These are phyloP conservation scores for Nemania serpens DNA, from an alignment of 2,329 filamentous ascomycete genomes.

Conservation along the genomic window DNA sequence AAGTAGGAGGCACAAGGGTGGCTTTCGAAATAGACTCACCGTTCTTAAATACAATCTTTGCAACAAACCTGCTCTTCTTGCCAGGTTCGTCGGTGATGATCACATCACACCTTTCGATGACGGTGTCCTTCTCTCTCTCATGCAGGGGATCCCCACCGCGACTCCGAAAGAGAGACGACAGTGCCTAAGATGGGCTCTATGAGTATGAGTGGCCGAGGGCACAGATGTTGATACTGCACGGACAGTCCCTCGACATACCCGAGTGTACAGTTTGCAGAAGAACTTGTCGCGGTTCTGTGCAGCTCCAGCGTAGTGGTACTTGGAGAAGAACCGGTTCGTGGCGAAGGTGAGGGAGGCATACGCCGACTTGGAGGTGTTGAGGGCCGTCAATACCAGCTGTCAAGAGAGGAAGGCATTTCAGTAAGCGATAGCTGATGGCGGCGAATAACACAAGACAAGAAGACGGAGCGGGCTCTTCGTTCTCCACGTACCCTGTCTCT, in stretches of 20 bases:
- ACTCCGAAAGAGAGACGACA: conserved; percentile 76
- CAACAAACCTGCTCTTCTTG: conserved; percentile 73
- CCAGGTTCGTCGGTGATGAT: conserved; percentile 72
- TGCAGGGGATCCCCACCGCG: conserved; percentile 63
- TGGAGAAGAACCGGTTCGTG: conserved; percentile 71
- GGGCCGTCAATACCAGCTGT: conserved; percentile 72
- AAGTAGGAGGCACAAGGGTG: conserved; percentile 20
- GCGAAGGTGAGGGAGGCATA: conserved; percentile 75
- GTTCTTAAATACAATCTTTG: conserved; percentile 75
- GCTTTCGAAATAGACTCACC: conserved; percentile 46
- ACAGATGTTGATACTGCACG: background rate
- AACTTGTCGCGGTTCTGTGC: conserved; percentile 63
- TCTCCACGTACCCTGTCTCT: conserved; percentile 61
- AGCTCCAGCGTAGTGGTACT: conserved; percentile 67
- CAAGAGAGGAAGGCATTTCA: conserved; percentile 19
- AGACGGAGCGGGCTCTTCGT: background rate
- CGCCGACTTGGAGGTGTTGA: conserved; percentile 81
- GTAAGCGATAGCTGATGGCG: background rate
- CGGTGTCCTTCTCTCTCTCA: conserved; percentile 67
- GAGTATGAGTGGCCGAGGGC: background rate
- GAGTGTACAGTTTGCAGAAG: conserved; percentile 75
- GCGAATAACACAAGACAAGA: background rate
- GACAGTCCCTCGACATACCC: conserved; percentile 49
- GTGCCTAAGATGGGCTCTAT: conserved; percentile 49
- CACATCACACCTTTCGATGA: conserved; percentile 76